Evolutionary conservation across 108 stramenopile species (phyloP), one percentile per base, ranked within the genome.

Genomic region (Epipyxis sp.): DNA sequence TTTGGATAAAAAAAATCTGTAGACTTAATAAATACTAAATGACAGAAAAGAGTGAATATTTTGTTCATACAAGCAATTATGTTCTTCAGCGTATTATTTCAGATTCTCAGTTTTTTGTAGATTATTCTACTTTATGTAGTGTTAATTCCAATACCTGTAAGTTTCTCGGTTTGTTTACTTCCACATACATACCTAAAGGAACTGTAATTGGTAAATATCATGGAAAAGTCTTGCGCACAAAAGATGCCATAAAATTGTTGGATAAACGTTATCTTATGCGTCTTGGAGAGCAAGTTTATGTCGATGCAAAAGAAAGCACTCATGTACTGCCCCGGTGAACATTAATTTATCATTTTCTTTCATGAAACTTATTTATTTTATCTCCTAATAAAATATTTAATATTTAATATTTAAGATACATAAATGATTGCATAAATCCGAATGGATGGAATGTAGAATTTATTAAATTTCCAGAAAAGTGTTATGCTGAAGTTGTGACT

Each of bases 221-320:
- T 35, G 61, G 61, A 3, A 65, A 16, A 37, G 35, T 37, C 13
- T 65, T 65, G 61, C 3, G 34, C 13, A 65, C 61, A 29, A 25
- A 3, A 37, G 35, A 35, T 10, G 61, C 61, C 3, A 3, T 65
- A 10, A 16, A 25, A 37, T 65, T 65, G 25, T 16, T 32, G 34
- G 61, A 65, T 32, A 65, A 65, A 65, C 6, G 30, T 10, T 65
- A 65, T 65, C 61, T 65, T 32, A 65, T 65, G 61, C 61, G 61
- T 13, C 35, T 65, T 32, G 61, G 61, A 37, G 61, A 65, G 71
- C 50, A 74, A 25, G 3, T 6, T 6, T 74, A 74, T 74, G 71
- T 74, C 34, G 71, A 74, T 39, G 6, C 71, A 10, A 74, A 57
- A 42, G 6, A 13, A 43, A 39, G 6, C 3, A 39, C 25, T 6